phyloP scores from a whole-genome alignment of 2,329 filamentous ascomycete genomes.

The Cercospora beticola region DNA sequence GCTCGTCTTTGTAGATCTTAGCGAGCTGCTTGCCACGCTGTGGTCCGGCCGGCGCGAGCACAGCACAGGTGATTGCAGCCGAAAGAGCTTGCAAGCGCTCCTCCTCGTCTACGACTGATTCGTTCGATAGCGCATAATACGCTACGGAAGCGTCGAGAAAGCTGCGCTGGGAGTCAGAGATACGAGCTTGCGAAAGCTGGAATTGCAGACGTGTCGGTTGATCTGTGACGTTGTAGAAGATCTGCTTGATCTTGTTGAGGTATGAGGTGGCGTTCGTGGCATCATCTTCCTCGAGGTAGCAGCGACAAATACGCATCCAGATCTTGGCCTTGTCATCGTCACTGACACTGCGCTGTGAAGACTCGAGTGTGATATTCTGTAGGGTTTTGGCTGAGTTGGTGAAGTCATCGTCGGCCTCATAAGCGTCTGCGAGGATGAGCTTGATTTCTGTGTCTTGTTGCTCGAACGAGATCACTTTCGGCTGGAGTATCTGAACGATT shows the following conservation, averaged over 20 bases:
- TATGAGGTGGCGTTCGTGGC: constrained; percentile 80
- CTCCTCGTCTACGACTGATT: constrained; percentile 74
- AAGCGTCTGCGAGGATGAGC: constrained; percentile 76
- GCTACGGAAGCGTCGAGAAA: constrained; percentile 85
- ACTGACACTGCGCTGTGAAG: constrained; percentile 78
- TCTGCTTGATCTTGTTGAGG: constrained; percentile 91
- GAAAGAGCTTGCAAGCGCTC: constrained; percentile 82
- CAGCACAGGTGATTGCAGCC: constrained; percentile 86
- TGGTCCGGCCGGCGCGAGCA: constrained; percentile 88
- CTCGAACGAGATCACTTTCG: constrained; percentile 72
- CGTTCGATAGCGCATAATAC: constrained; percentile 85
- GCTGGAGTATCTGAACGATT: constrained; percentile 65
- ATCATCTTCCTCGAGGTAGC: constrained; percentile 93
- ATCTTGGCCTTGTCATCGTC: constrained; percentile 78
- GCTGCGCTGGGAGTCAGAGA: constrained; percentile 83
- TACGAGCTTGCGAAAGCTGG: constrained; percentile 85
- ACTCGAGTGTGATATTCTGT: constrained; percentile 83
- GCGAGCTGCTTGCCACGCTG: constrained; percentile 75
- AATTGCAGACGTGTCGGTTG: constrained; percentile 78
- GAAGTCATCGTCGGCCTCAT: constrained; percentile 81
- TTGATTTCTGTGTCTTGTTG: constrained; percentile 81
- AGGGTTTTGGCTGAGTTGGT: constrained; percentile 73
- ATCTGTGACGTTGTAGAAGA: constrained; percentile 77
- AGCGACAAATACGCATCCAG: constrained; percentile 91
- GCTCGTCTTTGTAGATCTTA: constrained; percentile 90